These are phyloP conservation scores for Sclerotiophoma versabilis DNA, from an alignment of 2,329 filamentous ascomycete genomes.

Conservation along the genomic window DNA sequence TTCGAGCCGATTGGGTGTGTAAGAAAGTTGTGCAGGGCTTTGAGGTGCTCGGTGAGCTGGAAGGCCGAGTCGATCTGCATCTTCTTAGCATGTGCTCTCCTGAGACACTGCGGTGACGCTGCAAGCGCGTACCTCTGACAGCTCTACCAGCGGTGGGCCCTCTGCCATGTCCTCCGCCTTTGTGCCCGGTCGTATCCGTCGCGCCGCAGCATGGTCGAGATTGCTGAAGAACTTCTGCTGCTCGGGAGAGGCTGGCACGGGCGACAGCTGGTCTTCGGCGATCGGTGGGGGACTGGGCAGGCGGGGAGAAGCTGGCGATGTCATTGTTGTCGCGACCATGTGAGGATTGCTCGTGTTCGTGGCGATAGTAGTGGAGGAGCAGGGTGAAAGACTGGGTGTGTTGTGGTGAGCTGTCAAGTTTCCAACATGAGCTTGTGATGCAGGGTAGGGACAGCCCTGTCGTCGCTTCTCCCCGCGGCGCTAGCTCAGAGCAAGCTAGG, in stretches of 20 bases:
- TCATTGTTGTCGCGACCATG: conserved; percentile 27
- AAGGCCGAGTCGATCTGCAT: conserved; percentile 91
- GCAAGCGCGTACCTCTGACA: conserved; percentile 73
- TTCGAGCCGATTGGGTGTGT: conserved; percentile 66
- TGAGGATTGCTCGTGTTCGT: neutral
- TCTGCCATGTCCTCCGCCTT: conserved; percentile 91
- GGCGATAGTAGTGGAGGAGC: neutral
- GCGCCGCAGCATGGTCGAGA: conserved; percentile 75
- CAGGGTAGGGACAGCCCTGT: conserved; percentile 27
- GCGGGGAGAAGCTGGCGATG: conserved; percentile 71
- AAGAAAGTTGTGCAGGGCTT: conserved; percentile 85
- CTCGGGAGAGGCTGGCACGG: conserved; percentile 67
- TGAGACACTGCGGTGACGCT: neutral
- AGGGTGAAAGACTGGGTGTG: neutral
- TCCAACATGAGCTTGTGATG: conserved; percentile 23
- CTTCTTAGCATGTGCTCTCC: conserved; percentile 26
- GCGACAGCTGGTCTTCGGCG: conserved; percentile 92
- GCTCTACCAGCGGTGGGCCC: conserved; percentile 84
- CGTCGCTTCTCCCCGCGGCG: conserved; percentile 17
- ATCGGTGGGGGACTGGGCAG: conserved; percentile 94
- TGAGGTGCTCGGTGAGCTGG: conserved; percentile 95
- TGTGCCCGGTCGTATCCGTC: conserved; percentile 91
- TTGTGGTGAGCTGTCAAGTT: conserved; percentile 22
- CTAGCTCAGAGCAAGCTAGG: conserved; percentile 10
- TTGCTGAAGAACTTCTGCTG: conserved; percentile 61